Conservation (phyloP, 1,284 basidiomycete genomes). For the Hymenochaete sp. region DNA sequence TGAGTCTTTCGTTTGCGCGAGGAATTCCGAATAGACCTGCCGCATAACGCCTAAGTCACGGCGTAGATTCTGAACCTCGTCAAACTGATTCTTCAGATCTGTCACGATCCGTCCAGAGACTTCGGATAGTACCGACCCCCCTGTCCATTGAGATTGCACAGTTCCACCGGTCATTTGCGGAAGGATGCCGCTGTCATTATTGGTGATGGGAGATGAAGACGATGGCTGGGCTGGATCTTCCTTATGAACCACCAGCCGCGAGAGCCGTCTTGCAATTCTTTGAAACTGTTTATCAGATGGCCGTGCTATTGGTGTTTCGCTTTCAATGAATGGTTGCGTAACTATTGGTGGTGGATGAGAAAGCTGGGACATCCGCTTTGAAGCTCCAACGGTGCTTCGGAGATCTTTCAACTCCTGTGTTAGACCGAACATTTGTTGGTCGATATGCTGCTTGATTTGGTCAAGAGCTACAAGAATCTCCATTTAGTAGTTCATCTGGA, state of each 20-base stretch:
- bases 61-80: slow-evolving; percentile 88
- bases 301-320: slow-evolving; percentile 47
- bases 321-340: slow-evolving; percentile 49
- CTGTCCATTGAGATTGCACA: slow-evolving; percentile 65
- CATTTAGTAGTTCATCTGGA: slow-evolving; percentile 8
- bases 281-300: slow-evolving; percentile 69
- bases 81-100: slow-evolving; percentile 86
- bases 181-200: slow-evolving; percentile 30
- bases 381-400: slow-evolving; percentile 50
- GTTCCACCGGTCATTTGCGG: slow-evolving; percentile 61
- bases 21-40: slow-evolving; percentile 90
- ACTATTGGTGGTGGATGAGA: slow-evolving; percentile 35
- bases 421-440: slow-evolving; percentile 78
- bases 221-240: slow-evolving; percentile 27
- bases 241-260: slow-evolving; percentile 45
- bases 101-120: slow-evolving; percentile 63
- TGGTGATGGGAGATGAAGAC: slow-evolving; percentile 21
- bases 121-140: slow-evolving; percentile 61
- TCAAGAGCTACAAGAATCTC: slow-evolving; percentile 66
- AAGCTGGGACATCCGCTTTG: slow-evolving; percentile 41
- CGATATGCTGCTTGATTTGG: slow-evolving; percentile 98
- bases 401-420: slow-evolving; percentile 91
- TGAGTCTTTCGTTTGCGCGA: slow-evolving; percentile 82
- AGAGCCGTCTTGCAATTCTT: slow-evolving; percentile 59
- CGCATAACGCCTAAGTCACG: slow-evolving; percentile 90